Base-by-base conservation (phyloP, 345 rosid genomes). In the Syzygium oleosum region DNA sequence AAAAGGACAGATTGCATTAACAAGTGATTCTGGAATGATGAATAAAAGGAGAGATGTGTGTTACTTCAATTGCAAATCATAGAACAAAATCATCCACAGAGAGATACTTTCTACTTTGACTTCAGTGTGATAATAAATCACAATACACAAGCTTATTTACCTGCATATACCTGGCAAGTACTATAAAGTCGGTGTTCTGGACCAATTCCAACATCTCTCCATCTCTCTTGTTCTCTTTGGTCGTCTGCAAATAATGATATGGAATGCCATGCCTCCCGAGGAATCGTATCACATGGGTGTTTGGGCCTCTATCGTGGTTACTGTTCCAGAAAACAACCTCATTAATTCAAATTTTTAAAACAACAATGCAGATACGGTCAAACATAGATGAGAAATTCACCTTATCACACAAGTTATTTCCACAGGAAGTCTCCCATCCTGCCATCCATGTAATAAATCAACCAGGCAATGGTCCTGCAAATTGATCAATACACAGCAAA, bases 81-180 rank as follows among this genome's bases (percentile, higher is more conserved):
- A 34, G 38, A 5, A 38, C 14, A 41, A 73, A 73, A 10, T 73
- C 83, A 73, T 73, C 83, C 83, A 34, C 49, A 38, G 83, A 19
- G 27, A 38, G 49, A 73, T 19, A 38, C 49, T 73, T 38, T 73
- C 83, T 73, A 73, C 83, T 38, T 9, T 29, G 38, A 23, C 17
- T 29, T 84, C 46, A 84, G 86, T 52, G 25, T 0, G 10, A 51
- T 87, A 11, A 73, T 73, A 73, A 73, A 73, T 38, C 49, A 73
- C 84, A 73, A 34, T 10, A 34, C 2, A 0, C 49, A 19, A 38
- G 13, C 86, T 55, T 6, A 88, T 88, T 93, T 93, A 98, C 99
- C 99, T 98, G 99, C 99, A 98, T 98, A 91, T 98, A 98, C 92
- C 99, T 96, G 83, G 99, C 99, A 51, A 96, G 99, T 84, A 98